Base-by-base conservation (phyloP, 75 land plant species). In the Isoetes taiwanensis region DNA sequence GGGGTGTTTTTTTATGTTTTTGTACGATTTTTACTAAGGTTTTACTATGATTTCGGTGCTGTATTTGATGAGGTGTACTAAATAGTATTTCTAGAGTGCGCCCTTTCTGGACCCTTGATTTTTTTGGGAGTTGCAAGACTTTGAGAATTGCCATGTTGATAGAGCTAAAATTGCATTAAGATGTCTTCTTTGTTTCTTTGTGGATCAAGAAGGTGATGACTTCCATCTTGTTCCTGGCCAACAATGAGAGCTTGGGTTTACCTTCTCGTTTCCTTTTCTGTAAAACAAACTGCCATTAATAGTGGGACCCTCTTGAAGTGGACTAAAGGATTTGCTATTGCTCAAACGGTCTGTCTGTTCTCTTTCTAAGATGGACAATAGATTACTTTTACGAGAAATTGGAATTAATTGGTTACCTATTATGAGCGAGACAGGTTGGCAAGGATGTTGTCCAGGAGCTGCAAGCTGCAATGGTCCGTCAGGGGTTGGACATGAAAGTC, bases 201-300 rank as follows among this genome's bases (percentile, higher is more conserved):
- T 46, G 16, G 50, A 19, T 23, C 16, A 8, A 5, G 50, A 46
- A 19, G 19, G 50, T 5, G 50, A 19, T 16, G 19, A 23, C n/a
- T 46, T 46, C 16, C n/a, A 6, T 46, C 50, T 46, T 16, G 21
- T 46, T 46, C 50, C 50, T 19, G 50, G 50, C 16, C 50, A 46
- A 23, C 50, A 46, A 23, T 4, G 50, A n/a, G 50, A 46, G 50
- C 50, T 46, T 5, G 50, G 50, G 25, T 46, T 46, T 46, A 46
- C 50, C 25, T 46, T 46, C 50, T 46, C 50, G n/a, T 46, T 46
- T 46, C 50, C n/a, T n/a, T n/a, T n/a, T n/a, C 50, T n/a, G 50
- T 46, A 23, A 46, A 46, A 23, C 50, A 46, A 19, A 46, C 50
- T 6, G 4, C 50, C 4, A 19, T 46, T 23, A 46, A 46, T n/a